Evolutionary conservation across 2,329 filamentous ascomycete genomes (phyloP), one percentile per base, ranked within the genome.

Genomic region (Sclerotiophoma versabilis): DNA sequence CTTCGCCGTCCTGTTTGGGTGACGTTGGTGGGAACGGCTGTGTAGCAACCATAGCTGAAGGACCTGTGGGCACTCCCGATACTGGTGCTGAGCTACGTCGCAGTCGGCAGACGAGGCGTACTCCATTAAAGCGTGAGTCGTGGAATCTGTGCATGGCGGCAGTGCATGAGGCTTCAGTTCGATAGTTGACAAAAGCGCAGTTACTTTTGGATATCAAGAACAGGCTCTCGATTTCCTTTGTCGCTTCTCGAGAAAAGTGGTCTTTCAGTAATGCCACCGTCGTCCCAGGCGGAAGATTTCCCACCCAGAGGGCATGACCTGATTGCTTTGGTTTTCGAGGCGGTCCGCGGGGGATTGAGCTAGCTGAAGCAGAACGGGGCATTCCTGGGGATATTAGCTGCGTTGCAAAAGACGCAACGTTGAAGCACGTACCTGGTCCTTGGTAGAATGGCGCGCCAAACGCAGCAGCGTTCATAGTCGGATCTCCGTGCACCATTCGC

Each of bases 151-250:
- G 83, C 79, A 96, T 91, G 0, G 93, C 93, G 8, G 84, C 82
- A 6, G 84, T 77, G 70, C 92, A 97, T 5, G 87, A 86, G 3
- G 81, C 77, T 66, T 96, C 92, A 44, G 91, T 89, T 59, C 88
- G 90, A 73, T 96, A 98, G 70, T 98, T 98, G 61, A 96, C 92
- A 77, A 98, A 98, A 0, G 93, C 93, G 69, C 93, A 98, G 71
- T 97, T 97, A 73, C 93, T 97, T 74, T 97, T 97, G 0, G 93
- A 93, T 33, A 98, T 98, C 29, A 98, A 79, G 63, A 98, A 97
- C 0, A 98, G 80, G 39, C 92, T 96, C 71, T 96, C 90, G 19
- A 98, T 85, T 1, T 92, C 84, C 34, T 81, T 84, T 0, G 82
- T 83, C 0, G 91, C 88, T 61, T 93, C 89, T 59, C 85, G 86